Conservation (phyloP, 2,329 filamentous ascomycete species). For the Colletotrichum sansevieriae region DNA sequence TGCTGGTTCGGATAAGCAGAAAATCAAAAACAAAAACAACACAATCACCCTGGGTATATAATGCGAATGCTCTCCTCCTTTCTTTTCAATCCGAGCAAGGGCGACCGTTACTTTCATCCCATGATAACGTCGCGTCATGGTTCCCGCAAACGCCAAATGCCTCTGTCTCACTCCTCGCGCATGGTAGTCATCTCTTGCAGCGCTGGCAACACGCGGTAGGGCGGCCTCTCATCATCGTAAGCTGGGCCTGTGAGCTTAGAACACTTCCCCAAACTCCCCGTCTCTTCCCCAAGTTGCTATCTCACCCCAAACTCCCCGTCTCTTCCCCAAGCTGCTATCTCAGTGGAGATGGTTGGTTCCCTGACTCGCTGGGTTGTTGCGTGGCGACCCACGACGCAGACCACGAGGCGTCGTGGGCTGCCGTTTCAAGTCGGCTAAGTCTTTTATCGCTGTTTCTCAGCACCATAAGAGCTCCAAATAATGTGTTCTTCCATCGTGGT, state of each 20-base stretch:
- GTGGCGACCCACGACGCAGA: background rate
- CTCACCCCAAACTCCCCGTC: background rate
- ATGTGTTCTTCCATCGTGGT: background rate
- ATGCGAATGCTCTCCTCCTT: conserved; percentile 27
- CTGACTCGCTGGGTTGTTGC: conserved; percentile 8
- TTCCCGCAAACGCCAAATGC: conserved; percentile 18
- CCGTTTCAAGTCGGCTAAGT: conserved; percentile 3
- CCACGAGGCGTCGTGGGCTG: background rate
- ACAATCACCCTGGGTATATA: conserved; percentile 36
- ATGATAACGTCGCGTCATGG: conserved; percentile 18
- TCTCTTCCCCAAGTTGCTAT: background rate
- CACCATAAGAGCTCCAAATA: background rate
- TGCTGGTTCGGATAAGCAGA: background rate
- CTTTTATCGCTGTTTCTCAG: background rate
- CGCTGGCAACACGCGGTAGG: conserved; percentile 5
- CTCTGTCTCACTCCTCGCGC: conserved; percentile 16
- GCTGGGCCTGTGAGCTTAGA: background rate
- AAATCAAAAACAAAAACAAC: background rate
- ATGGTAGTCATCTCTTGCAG: background rate
- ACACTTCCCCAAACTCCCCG: background rate
- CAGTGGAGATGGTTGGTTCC: conserved; percentile 2
- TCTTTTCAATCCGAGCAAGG: conserved; percentile 17
- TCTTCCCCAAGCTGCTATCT: background rate
- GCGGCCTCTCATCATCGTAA: conserved; percentile 7
- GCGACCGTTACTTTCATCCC: conserved; percentile 23